Evolutionary conservation across 2,329 filamentous ascomycete genomes (phyloP).

Genomic region (Colletotrichum costaricense): DNA sequence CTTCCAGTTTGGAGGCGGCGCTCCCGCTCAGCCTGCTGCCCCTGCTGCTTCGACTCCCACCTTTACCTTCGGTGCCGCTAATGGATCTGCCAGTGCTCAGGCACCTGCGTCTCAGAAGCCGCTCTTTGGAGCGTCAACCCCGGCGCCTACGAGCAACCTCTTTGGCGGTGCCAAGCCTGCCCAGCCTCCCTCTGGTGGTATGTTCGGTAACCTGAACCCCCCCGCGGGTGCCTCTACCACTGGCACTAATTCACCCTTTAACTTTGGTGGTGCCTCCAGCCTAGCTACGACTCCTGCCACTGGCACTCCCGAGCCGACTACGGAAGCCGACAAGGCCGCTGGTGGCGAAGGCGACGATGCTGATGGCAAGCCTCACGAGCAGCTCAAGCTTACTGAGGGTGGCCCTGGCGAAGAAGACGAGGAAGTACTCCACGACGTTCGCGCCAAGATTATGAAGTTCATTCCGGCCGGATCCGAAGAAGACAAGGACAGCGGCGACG

Average conservation of each 20-base stretch:
- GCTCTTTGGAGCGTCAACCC: slow-evolving; percentile 19
- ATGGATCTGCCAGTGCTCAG: slow-evolving; percentile 8
- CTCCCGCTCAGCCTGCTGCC: slow-evolving; percentile 18
- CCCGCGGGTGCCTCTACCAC: slow-evolving; percentile 56
- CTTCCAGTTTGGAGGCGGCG: slow-evolving; percentile 34
- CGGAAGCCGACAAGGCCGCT: slow-evolving; percentile 47
- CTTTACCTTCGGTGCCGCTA: slow-evolving; percentile 38
- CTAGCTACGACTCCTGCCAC: slow-evolving; percentile 69
- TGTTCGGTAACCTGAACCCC: slow-evolving; percentile 54
- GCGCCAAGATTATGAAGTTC: slow-evolving; percentile 76
- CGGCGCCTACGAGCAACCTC: slow-evolving; percentile 26
- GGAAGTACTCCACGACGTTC: slow-evolving; percentile 75
- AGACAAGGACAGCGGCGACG: slow-evolving; percentile 56
- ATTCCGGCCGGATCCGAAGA: slow-evolving; percentile 56
- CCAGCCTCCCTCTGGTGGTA: slow-evolving; percentile 39
- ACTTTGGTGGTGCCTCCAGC: slow-evolving; percentile 69
- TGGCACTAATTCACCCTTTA: slow-evolving; percentile 64
- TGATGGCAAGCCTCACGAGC: slow-evolving; percentile 71
- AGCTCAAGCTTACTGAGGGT: slow-evolving; percentile 76
- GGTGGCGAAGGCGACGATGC: slow-evolving; percentile 53
- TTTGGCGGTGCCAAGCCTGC: slow-evolving; percentile 38
- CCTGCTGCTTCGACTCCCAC: slow-evolving; percentile 35
- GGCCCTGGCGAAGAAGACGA: slow-evolving; percentile 80
- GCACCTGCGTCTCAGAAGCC: slow-evolving; percentile 29
- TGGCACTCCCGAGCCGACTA: slow-evolving; percentile 68